A percentile compares a stretch with the other conserved stretches of the same genome.
Conservation (phyloP, 441 rosid genomes). For the Pelargonium myrrhifolium region DNA sequence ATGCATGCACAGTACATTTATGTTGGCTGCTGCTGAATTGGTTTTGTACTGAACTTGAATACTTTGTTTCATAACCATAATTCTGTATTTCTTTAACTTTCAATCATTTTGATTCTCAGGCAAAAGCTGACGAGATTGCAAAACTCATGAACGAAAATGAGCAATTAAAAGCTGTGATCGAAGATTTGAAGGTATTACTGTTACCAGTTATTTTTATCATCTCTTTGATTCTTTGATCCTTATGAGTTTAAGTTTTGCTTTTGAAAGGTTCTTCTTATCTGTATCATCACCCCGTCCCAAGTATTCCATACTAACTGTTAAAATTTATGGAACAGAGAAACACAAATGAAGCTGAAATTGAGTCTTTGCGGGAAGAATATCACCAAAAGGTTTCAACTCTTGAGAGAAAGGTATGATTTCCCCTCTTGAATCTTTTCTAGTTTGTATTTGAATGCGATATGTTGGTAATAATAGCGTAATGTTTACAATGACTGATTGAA, state of each 20-base stretch:
- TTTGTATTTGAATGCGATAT: not conserved
- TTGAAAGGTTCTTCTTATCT: not conserved
- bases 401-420: conserved; percentile 69
- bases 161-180: conserved; percentile 66
- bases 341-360: conserved; percentile 83
- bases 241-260: conserved; percentile 7
- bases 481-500: not conserved
- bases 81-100: conserved; percentile 16
- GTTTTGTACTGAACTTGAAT: not conserved
- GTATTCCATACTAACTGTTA: conserved; percentile 18
- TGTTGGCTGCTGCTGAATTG: not conserved
- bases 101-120: conserved; percentile 36
- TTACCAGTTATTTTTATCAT: too few species aligned
- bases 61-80: conserved; percentile 5
- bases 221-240: too few species aligned
- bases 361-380: conserved; percentile 93
- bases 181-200: conserved; percentile 72
- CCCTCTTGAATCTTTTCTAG: not conserved
- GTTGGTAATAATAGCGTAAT: not conserved
- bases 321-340: conserved; percentile 60
- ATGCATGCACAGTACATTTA: not conserved
- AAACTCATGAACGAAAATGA: conserved; percentile 95
- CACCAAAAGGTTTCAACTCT: conserved; percentile 93
- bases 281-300: not conserved
- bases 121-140: conserved; percentile 99